These are phyloP conservation scores for Colletotrichum filicis DNA, from an alignment of 2,329 filamentous ascomycete genomes.

Conservation along the genomic window DNA sequence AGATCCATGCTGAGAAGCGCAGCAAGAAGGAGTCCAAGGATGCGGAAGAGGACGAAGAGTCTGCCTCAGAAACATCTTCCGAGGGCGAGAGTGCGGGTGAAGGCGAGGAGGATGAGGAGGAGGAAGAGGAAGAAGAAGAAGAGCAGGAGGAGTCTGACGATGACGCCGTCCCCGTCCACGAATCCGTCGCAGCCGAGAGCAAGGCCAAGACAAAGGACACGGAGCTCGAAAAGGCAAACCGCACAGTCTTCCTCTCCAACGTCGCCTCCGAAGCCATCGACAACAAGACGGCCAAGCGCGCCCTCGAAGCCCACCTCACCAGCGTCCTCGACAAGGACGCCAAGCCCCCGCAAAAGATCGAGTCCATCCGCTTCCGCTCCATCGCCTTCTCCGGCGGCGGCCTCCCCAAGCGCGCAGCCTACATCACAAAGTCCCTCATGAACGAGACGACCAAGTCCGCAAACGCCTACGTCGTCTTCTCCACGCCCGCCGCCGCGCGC, in stretches of 20 bases:
- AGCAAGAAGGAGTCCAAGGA: constrained; percentile 55
- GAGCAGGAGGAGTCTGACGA: constrained; percentile 50
- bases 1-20: constrained; percentile 66
- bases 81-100: constrained; percentile 48
- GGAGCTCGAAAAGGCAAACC: constrained; percentile 85
- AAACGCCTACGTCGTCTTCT: constrained; percentile 95
- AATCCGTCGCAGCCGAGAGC: constrained; percentile 64
- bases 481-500: constrained; percentile 77
- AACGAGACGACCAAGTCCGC: constrained; percentile 90
- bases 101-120: constrained; percentile 54
- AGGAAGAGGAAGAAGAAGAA: constrained; percentile 59
- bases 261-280: constrained; percentile 86
- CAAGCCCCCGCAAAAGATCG: constrained; percentile 75
- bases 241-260: constrained; percentile 94
- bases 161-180: constrained; percentile 63
- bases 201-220: constrained; percentile 56
- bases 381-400: constrained; percentile 82
- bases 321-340: constrained; percentile 72
- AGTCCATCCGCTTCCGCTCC: constrained; percentile 94
- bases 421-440: constrained; percentile 90
- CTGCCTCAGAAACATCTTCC: constrained; percentile 44
- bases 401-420: constrained; percentile 94
- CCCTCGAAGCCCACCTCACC: constrained; percentile 79
- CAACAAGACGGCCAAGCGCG: constrained; percentile 83
- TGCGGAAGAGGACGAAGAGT: constrained; percentile 60